Evolutionary conservation across 2,329 filamentous ascomycete species (phyloP).

Genomic region (Emmonsiellopsis sp.): DNA sequence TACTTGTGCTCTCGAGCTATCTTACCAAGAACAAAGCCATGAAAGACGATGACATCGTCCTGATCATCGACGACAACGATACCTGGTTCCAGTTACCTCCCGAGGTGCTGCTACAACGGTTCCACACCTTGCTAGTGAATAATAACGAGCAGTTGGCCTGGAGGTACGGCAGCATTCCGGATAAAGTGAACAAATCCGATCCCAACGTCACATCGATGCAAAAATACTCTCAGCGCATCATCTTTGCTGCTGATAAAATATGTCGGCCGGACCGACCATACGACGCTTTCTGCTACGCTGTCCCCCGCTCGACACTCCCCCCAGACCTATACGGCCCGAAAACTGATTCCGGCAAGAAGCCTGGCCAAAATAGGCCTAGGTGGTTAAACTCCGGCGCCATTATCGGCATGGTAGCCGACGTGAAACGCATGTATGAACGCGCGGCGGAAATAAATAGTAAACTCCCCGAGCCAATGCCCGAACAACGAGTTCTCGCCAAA

Average conservation of each 20-base stretch:
- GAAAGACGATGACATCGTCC: constrained; percentile 51
- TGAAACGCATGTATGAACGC: constrained; percentile 38
- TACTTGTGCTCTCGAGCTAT: constrained; percentile 40
- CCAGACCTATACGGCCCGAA: constrained; percentile 40
- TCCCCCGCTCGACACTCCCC: constrained; percentile 44
- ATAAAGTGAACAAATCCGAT: constrained; percentile 16
- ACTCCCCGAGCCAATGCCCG: constrained; percentile 24
- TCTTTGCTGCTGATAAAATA: constrained; percentile 48
- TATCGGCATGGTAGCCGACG: constrained; percentile 44
- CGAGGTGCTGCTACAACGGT: constrained; percentile 54
- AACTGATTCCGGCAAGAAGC: constrained; percentile 31
- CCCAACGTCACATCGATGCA: constrained; percentile 19
- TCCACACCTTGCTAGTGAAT: constrained; percentile 46
- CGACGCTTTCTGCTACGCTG: constrained; percentile 44
- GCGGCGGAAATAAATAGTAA: constrained; percentile 30
- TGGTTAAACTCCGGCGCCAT: constrained; percentile 42
- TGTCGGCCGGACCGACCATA: constrained; percentile 37
- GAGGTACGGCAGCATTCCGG: constrained; percentile 38
- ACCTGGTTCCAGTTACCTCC: constrained; percentile 58
- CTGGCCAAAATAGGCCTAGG: constrained; percentile 35
- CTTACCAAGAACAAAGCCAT: constrained; percentile 40
- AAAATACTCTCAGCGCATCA: constrained; percentile 44
- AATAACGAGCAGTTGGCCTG: constrained; percentile 45
- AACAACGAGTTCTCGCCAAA: constrained; percentile 42
- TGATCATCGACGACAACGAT: constrained; percentile 57